Evolutionary conservation across 768 basidiomycete genomes (phyloP).

Genomic region (Lactarius pseudohatsudake): DNA sequence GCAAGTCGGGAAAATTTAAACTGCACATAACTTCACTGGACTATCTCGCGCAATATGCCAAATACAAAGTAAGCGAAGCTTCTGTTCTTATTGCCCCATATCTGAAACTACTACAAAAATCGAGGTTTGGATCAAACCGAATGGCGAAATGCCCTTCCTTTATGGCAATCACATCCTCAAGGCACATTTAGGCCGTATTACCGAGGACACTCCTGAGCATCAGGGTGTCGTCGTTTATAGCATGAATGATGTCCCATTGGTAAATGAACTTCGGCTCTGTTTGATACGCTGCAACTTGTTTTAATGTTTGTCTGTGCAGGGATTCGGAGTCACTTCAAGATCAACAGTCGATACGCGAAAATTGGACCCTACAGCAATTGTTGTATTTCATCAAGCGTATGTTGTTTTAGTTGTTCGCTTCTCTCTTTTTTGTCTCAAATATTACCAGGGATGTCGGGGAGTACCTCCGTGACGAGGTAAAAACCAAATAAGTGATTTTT

Average conservation of each 20-base stretch:
- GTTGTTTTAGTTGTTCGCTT: conserved; percentile 32
- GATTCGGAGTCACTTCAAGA: conserved; percentile 95
- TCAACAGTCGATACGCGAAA: conserved; percentile 96
- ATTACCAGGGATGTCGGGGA: conserved; percentile 87
- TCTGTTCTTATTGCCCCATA: background rate
- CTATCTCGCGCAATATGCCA: conserved; percentile 92
- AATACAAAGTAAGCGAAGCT: conserved; percentile 75
- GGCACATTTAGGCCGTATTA: conserved; percentile 97
- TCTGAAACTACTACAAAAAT: background rate
- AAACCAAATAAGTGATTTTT: conserved; percentile 18
- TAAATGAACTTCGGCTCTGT: conserved; percentile 34
- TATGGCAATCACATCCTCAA: conserved; percentile 99
- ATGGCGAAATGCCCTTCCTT: conserved; percentile 98
- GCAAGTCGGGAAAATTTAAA: conserved; percentile 96
- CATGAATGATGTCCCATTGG: conserved; percentile 93
- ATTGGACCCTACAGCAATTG: conserved; percentile 93
- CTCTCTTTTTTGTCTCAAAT: conserved; percentile 2
- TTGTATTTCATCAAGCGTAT: conserved; percentile 98
- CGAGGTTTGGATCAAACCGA: conserved; percentile 98
- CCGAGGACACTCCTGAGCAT: conserved; percentile 98
- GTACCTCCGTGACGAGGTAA: conserved; percentile 94
- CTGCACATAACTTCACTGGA: conserved; percentile 93
- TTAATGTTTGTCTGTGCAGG: conserved; percentile 47
- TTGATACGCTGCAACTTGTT: conserved; percentile 12
- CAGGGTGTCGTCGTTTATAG: conserved; percentile 96